Evolutionary conservation across 257 asterid genomes (phyloP).

Genomic region (Penstemon davidsonii): DNA sequence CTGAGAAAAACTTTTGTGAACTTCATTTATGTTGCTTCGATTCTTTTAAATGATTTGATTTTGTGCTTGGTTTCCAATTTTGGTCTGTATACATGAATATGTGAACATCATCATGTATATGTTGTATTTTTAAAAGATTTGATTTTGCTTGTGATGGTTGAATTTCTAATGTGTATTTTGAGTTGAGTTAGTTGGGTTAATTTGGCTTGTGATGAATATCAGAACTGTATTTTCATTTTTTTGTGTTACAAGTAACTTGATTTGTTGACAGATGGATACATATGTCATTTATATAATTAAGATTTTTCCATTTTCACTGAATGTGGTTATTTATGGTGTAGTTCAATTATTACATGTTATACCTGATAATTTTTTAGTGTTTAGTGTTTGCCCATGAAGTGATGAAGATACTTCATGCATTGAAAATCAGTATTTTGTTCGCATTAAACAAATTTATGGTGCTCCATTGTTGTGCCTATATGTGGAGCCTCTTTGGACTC

Average conservation of each 20-base stretch:
- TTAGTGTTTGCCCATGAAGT: background rate
- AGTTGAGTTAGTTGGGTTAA: background rate
- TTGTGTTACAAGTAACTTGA: background rate
- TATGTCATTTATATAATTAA: background rate
- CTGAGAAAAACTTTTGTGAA: background rate
- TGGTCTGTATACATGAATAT: too few species aligned
- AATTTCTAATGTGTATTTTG: background rate
- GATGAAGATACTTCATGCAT: background rate
- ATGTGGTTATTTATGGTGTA: background rate
- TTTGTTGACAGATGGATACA: background rate
- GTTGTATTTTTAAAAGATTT: background rate
- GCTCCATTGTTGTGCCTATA: conserved; percentile 2
- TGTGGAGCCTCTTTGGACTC: background rate
- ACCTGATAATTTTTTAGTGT: background rate
- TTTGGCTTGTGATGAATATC: background rate
- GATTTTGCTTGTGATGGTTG: background rate
- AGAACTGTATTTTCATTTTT: background rate
- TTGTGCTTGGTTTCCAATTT: background rate
- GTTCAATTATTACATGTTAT: conserved; percentile 4
- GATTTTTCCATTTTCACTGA: background rate
- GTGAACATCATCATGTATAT: background rate
- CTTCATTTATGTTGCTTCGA: background rate
- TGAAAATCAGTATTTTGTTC: background rate
- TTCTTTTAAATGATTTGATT: conserved; percentile 24
- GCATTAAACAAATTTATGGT: conserved; percentile 2